Conservation (phyloP, 2,329 filamentous ascomycete genomes). For the Botryotinia calthae region DNA sequence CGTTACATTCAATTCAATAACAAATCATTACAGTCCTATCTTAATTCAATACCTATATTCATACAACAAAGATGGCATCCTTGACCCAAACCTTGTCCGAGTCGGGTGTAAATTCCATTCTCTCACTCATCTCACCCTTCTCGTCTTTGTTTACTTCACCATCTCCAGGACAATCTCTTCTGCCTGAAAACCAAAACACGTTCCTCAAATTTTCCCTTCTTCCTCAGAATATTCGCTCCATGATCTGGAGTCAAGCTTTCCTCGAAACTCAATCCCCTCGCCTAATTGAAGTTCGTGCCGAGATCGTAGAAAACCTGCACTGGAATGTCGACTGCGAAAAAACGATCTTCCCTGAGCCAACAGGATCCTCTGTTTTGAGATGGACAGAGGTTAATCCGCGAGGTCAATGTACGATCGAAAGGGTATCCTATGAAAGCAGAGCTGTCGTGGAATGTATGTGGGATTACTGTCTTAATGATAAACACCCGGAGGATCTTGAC, state of each 20-base stretch:
- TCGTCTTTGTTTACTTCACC: neutral
- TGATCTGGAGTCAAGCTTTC: constrained; percentile 15
- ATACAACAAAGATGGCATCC: neutral
- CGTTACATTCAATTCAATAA: neutral
- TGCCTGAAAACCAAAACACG: too few species aligned
- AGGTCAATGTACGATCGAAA: neutral
- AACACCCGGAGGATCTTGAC: neutral
- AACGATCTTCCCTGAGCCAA: constrained; percentile 10
- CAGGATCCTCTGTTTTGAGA: constrained; percentile 1
- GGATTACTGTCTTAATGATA: constrained; percentile 12
- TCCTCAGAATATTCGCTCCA: neutral
- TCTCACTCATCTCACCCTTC: neutral
- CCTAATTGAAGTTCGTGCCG: constrained; percentile 11
- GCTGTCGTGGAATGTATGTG: neutral
- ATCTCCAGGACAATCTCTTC: neutral
- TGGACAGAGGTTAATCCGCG: constrained; percentile 6
- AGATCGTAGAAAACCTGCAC: neutral
- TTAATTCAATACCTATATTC: neutral
- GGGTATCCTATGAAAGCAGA: constrained; percentile 1
- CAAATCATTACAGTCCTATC: neutral
- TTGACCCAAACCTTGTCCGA: neutral
- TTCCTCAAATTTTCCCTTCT: neutral
- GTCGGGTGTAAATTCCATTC: neutral
- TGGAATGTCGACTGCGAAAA: constrained; percentile 11
- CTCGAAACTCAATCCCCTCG: constrained; percentile 8